phyloP scores from a whole-genome alignment of 495 filamentous ascomycete species.

The Aspergillus asperescens region DNA sequence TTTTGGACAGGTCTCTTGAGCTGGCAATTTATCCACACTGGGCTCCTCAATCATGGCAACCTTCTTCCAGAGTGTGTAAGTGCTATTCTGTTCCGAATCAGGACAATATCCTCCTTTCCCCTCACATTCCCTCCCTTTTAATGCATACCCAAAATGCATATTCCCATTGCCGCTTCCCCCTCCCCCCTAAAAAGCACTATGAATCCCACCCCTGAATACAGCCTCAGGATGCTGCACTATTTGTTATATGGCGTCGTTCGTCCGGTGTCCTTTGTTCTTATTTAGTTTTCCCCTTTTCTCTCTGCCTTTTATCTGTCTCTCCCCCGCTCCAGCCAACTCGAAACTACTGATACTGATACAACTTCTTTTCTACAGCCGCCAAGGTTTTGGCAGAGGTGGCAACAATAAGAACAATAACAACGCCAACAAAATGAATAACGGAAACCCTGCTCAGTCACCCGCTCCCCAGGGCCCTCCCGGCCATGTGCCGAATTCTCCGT shows the following conservation, averaged over 20 bases:
- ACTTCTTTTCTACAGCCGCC: slow-evolving; percentile 34
- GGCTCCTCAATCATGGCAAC: slow-evolving; percentile 56
- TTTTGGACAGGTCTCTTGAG: slow-evolving; percentile 8
- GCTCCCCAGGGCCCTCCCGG: slow-evolving; percentile 38
- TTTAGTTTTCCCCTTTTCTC: slow-evolving; percentile 2
- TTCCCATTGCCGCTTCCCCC: slow-evolving; percentile 6
- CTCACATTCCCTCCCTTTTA: slow-evolving; percentile 13
- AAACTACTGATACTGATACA: slow-evolving; percentile 36
- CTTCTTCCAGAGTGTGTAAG: slow-evolving; percentile 77
- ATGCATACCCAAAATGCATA: slow-evolving; percentile 14
- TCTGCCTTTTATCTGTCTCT: slow-evolving; percentile 1
- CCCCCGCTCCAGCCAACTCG: slow-evolving; percentile 37
- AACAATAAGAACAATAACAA: slow-evolving; percentile 46
- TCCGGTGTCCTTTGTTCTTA: neutral
- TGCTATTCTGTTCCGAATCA: slow-evolving; percentile 22
- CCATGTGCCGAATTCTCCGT: slow-evolving; percentile 55
- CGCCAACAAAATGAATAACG: slow-evolving; percentile 43
- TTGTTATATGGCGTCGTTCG: neutral
- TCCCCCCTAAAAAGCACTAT: slow-evolving; percentile 11
- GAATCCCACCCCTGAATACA: slow-evolving; percentile 8
- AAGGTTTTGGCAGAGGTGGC: slow-evolving; percentile 48
- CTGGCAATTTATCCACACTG: neutral
- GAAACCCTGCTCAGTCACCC: slow-evolving; percentile 43
- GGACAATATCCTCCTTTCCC: slow-evolving; percentile 8
- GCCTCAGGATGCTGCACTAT: neutral